phyloP scores from a whole-genome alignment of 163 green algal genomes.

The Prototheca wickerhamii region DNA sequence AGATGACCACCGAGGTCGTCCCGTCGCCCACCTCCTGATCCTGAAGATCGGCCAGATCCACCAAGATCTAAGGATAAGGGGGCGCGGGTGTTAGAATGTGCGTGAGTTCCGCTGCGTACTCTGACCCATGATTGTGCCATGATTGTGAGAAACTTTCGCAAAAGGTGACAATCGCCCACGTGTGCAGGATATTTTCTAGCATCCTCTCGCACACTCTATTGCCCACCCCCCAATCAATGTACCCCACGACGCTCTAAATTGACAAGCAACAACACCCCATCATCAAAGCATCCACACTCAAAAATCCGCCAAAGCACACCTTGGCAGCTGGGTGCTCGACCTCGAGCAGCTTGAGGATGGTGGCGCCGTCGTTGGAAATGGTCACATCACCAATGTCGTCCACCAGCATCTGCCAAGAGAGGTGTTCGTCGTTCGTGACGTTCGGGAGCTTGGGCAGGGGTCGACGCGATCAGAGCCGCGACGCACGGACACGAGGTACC shows the following conservation, averaged over 20 bases:
- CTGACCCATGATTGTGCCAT: no score
- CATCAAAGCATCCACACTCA: neutral
- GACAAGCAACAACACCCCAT: no score
- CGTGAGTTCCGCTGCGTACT: no score
- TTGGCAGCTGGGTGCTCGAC: slow-evolving; percentile 99
- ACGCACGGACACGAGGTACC: neutral
- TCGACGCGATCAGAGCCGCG: neutral
- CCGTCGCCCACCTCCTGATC: slow-evolving; percentile 97
- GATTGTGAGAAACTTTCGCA: no score
- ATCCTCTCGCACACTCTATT: no score
- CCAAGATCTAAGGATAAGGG: slow-evolving; percentile 92
- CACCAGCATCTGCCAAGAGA: slow-evolving; percentile 89
- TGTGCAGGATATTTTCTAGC: no score
- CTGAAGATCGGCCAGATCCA: slow-evolving; percentile 97
- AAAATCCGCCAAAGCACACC: slow-evolving; percentile 34
- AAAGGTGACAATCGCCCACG: no score
- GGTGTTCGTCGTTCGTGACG: neutral
- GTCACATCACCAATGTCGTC: slow-evolving; percentile 99
- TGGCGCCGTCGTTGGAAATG: slow-evolving; percentile 99
- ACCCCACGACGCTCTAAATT: no score
- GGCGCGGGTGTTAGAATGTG: no score
- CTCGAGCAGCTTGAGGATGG: slow-evolving; percentile 97
- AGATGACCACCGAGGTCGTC: slow-evolving; percentile 96
- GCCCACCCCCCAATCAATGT: no score
- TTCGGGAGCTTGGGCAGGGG: neutral